Evolutionary conservation across 2,329 filamentous ascomycete species (phyloP).

Genomic region (Hysterium pulicare): DNA sequence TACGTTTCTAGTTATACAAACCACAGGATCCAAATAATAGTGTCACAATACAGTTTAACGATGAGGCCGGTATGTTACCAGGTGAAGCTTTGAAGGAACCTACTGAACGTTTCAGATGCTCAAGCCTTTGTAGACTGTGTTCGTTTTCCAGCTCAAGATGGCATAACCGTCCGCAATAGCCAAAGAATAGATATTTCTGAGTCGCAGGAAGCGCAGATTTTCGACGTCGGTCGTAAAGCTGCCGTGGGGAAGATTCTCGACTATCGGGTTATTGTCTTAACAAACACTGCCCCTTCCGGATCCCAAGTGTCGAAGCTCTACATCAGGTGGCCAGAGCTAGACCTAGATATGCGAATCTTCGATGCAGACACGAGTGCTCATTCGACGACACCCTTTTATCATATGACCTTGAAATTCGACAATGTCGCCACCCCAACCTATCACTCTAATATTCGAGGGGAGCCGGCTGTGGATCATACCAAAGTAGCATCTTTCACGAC

Average conservation of each 20-base stretch:
- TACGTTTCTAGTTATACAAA: conserved; percentile 8
- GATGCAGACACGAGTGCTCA: conserved; percentile 5
- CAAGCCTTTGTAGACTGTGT: conserved; percentile 11
- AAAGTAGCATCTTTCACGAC: conserved; percentile 10
- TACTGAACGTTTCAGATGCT: conserved; percentile 6
- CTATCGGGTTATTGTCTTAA: conserved; percentile 5
- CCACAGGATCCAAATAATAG: conserved; percentile 14
- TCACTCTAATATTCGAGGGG: conserved; percentile 12
- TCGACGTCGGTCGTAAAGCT: conserved; percentile 4
- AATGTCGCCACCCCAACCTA: conserved; percentile 17
- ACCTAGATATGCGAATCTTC: conserved; percentile 11
- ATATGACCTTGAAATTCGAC: conserved; percentile 12
- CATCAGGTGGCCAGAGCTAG: conserved; percentile 14
- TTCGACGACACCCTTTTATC: conserved; percentile 4
- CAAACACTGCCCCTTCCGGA: neutral
- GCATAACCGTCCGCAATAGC: conserved; percentile 5
- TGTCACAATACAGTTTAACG: conserved; percentile 11
- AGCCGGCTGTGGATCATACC: conserved; percentile 11
- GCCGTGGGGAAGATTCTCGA: conserved; percentile 1
- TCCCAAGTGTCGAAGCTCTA: conserved; percentile 11
- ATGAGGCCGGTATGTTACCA: neutral
- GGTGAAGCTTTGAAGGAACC: no score
- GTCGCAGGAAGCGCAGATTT: conserved; percentile 8
- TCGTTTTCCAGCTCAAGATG: conserved; percentile 12
- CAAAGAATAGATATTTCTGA: conserved; percentile 9